Evolutionary conservation across 2,329 filamentous ascomycete genomes (phyloP), one percentile per base, ranked within the genome.

Genomic region (Pestalotiopsis sp.): DNA sequence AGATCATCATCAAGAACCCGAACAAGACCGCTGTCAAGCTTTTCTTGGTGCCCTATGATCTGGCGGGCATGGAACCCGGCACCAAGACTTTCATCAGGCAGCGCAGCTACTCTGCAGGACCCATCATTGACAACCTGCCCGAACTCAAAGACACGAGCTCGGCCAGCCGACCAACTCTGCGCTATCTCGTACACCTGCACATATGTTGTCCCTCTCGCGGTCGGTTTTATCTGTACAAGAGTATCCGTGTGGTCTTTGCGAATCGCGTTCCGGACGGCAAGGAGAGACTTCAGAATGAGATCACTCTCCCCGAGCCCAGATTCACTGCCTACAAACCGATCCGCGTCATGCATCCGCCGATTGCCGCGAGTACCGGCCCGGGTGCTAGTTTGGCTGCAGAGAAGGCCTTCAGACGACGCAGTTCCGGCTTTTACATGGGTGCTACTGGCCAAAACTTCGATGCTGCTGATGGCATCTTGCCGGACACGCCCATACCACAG

Each of bases 1-100:
- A 99, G 75, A 97, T 99, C 72, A 92, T 99, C 70, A 93, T 99
- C 78, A 98, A 98, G 79, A 99, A 98, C 75, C 95, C 95, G 17
- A 97, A 98, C 82, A 98, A 98, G 78, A 98, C 96, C 3, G 96
- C 96, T 1, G 95, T 98, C 67, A 98, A 99, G 79, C 85, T 99
- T 0, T 98, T 98, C 74, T 86, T 98, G 27, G 90, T 99, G 2
- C 96, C 95, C 0, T 99, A 98, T 74, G 94, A 98, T 77, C 84
- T 99, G 1, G 87, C 90, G 1, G 95, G 94, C 65, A 99, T 99
- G 95, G 92, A 96, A 70, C 88, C 94, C 0, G 94, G 94, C 0
- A 97, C 94, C 17, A 98, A 98, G 80, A 99, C 96, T 0, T 98
- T 98, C 74, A 92, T 99, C 70, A 90, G 96, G 38, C 96, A 99